Base-by-base conservation (phyloP, 2,329 filamentous ascomycete genomes). In the Monilinia fructigena region DNA sequence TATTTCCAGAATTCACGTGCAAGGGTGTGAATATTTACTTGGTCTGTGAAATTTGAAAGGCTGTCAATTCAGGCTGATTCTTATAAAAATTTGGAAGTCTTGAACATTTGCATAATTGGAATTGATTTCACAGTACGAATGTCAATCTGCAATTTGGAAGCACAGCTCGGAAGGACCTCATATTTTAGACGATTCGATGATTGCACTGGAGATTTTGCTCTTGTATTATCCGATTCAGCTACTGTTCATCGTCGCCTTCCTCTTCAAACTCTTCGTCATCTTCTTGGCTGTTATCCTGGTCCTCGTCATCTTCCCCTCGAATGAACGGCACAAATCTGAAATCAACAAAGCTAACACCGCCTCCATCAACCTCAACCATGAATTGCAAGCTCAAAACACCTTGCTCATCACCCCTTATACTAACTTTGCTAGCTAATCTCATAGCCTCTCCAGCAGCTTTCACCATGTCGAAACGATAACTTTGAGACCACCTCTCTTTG, bases 331-430 rank as follows among this genome's bases (percentile, higher is more conserved):
- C 88, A 75, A 95, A 92, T 26, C 90, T 83, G 77, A 94, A 96
- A 77, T 95, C 91, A 31, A 95, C 82, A 78, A 94, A 96, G 72
- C 87, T 91, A 50, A 87, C 81, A 31, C 82, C 82, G 6, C 85
- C 84, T 8, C 85, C 85, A 69, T 95, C 92, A 53, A 93, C 83
- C 75, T 97, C 92, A 20, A 99, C 89, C 90, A 99, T 95, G 74
- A 98, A 97, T 75, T 99, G 95, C 76, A 98, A 80, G 78, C 92
- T 97, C 70, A 99, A 78, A 40, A 99, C 94, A 0, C 95, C 94
- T 76, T 97, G 92, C 2, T 85, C 83, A 77, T 99, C 95, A 0
- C 92, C 89, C 20, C 95, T 84, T 68, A 99, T 84, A 75, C 93
- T 97, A 67, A 98, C 93, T 78, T 98, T 99, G 74, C 86, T 93